These are phyloP conservation scores for Taiozyma sp. DNA, from an alignment of 1,139 yeast species.

Conservation along the genomic window DNA sequence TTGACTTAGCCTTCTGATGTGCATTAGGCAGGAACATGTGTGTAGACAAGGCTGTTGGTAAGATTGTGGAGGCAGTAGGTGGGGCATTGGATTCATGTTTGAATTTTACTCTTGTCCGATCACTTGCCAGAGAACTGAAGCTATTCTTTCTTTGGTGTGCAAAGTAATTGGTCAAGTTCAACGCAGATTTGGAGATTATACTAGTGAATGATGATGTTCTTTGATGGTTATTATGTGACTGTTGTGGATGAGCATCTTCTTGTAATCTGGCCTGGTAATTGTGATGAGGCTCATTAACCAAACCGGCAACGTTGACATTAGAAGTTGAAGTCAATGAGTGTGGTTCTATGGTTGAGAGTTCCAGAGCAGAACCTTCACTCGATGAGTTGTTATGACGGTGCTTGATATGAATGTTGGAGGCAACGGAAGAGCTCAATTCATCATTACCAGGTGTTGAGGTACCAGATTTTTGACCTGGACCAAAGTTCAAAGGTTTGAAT, in stretches of 20 bases:
- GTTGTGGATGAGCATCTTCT: slow-evolving; percentile 3
- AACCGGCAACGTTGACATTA: slow-evolving; percentile 20
- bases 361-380: slow-evolving; percentile 10
- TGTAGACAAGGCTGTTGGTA: slow-evolving; percentile 48
- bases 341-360: slow-evolving; percentile 16
- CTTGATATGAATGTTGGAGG: slow-evolving; percentile 16
- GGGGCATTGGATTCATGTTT: slow-evolving; percentile 45
- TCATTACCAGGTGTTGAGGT: slow-evolving; percentile 4
- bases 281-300: slow-evolving; percentile 17
- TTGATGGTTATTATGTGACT: slow-evolving; percentile 1
- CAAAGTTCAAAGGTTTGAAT: background rate
- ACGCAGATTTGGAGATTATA: slow-evolving; percentile 30
- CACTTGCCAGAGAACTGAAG: slow-evolving; percentile 32
- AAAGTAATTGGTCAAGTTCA: slow-evolving; percentile 31
- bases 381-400: slow-evolving; percentile 7
- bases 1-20: slow-evolving; percentile 25
- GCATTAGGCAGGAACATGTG: slow-evolving; percentile 49
- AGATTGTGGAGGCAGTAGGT: slow-evolving; percentile 42
- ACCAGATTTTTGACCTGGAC: slow-evolving; percentile 2
- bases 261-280: slow-evolving; percentile 10
- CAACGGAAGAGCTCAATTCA: slow-evolving; percentile 13
- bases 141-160: slow-evolving; percentile 26
- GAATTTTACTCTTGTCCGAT: slow-evolving; percentile 27
- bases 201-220: slow-evolving; percentile 22
- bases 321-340: slow-evolving; percentile 21